A percentile compares a stretch with the other conserved stretches of the same genome.
These are phyloP conservation scores for Colletotrichum cereale DNA, from an alignment of 2,329 filamentous ascomycete species.

Conservation along the genomic window DNA sequence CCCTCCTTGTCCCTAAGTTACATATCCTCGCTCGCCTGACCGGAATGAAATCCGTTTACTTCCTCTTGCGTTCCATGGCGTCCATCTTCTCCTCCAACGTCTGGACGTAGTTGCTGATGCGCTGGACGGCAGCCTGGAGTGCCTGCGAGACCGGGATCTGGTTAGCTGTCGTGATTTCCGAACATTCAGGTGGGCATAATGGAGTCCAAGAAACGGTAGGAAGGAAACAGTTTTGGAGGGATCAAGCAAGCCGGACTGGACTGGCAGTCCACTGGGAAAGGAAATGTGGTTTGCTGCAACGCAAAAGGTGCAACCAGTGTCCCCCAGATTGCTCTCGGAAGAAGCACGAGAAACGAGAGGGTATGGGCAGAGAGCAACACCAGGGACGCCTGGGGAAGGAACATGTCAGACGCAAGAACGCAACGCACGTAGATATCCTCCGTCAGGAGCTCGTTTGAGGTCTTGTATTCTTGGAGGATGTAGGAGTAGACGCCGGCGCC, in stretches of 20 bases:
- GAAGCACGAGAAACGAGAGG: conserved; percentile 1
- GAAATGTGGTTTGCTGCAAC: not conserved
- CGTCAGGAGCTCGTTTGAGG: conserved; percentile 91
- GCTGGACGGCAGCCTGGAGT: conserved; percentile 87
- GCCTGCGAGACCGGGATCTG: conserved; percentile 65
- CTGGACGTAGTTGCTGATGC: conserved; percentile 86
- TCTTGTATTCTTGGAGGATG: conserved; percentile 91
- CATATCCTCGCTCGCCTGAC: not conserved
- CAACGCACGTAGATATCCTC: conserved; percentile 94
- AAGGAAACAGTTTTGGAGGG: not conserved
- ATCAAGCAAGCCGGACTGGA: conserved; percentile 10
- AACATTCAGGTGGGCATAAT: not conserved
- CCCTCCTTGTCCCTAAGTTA: not conserved
- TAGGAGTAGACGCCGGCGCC: conserved; percentile 92
- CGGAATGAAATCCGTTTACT: conserved; percentile 55
- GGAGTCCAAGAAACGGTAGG: not conserved
- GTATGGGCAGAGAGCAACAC: not conserved
- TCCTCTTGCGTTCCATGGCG: conserved; percentile 74
- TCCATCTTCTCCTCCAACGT: conserved; percentile 85
- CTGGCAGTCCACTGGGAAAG: conserved; percentile 19
- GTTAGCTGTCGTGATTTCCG: conserved; percentile 22
- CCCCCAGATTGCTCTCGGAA: conserved; percentile 16
- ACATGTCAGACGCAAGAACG: conserved; percentile 55
- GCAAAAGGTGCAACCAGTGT: conserved; percentile 6
- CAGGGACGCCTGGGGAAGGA: conserved; percentile 2